These are phyloP conservation scores for Citropsis articulata DNA, from an alignment of 345 rosid genomes.

Conservation along the genomic window DNA sequence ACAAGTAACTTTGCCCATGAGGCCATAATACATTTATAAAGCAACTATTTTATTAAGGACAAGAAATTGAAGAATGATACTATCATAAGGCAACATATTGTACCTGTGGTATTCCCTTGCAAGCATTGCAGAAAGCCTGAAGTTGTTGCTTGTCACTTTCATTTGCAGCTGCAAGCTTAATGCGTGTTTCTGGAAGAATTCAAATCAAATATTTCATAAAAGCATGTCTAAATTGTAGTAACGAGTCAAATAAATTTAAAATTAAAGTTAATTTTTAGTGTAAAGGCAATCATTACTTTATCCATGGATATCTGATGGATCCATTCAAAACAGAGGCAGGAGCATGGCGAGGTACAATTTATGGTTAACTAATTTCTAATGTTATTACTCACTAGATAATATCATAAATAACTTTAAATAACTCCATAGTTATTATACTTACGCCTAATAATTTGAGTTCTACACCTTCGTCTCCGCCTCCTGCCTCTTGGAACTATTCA, in stretches of 20 bases:
- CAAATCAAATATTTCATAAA: neutral
- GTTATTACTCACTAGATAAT: neutral
- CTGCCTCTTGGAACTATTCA: constrained; percentile 77
- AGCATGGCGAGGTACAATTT: constrained; percentile 19
- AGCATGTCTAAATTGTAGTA: neutral
- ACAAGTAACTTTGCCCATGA: neutral
- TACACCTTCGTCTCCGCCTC: constrained; percentile 75
- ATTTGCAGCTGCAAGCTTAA: constrained; percentile 67
- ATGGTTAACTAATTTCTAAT: constrained; percentile 5
- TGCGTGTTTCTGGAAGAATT: constrained; percentile 59
- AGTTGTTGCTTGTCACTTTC: constrained; percentile 81
- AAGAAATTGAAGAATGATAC: constrained; percentile 2
- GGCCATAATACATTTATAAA: neutral
- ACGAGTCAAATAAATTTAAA: neutral
- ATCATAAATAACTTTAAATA: neutral
- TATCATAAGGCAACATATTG: neutral
- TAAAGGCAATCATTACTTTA: neutral
- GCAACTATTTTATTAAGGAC: neutral
- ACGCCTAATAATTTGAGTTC: constrained; percentile 68
- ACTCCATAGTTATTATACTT: constrained; percentile 47
- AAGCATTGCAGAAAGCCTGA: constrained; percentile 83
- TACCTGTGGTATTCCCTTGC: constrained; percentile 97
- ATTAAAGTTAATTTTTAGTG: neutral
- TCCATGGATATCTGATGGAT: neutral
- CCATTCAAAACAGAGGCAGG: constrained; percentile 31